These are phyloP conservation scores for Hyaloscypha finlandica DNA, from an alignment of 495 filamentous ascomycete genomes.

Conservation along the genomic window DNA sequence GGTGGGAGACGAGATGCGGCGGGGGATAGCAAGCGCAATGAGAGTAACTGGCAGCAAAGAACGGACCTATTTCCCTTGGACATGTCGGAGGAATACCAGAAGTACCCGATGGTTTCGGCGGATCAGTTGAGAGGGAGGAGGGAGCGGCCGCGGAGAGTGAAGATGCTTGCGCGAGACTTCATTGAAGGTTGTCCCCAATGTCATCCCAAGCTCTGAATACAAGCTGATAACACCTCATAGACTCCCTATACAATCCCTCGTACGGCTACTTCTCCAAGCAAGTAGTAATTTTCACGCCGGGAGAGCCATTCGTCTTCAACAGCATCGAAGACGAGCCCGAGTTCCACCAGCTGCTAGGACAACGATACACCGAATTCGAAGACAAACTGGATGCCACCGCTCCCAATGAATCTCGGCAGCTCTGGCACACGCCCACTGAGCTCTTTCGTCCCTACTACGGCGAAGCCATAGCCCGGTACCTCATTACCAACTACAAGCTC, in stretches of 20 bases:
- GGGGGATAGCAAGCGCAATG: constrained; percentile 33
- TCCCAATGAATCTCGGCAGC: constrained; percentile 75
- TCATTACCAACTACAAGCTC: constrained; percentile 93
- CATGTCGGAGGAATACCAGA: constrained; percentile 73
- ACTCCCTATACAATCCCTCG: constrained; percentile 93
- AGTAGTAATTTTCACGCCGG: constrained; percentile 92
- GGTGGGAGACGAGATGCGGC: constrained; percentile 30
- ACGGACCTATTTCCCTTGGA: constrained; percentile 69
- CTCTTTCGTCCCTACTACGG: constrained; percentile 96
- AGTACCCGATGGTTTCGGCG: constrained; percentile 83
- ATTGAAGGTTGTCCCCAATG: constrained; percentile 72
- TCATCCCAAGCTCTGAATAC: constrained; percentile 4
- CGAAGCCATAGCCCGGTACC: constrained; percentile 91
- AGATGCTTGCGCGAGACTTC: constrained; percentile 97
- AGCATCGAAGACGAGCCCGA: constrained; percentile 75
- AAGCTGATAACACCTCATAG: constrained; percentile 45
- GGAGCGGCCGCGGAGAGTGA: constrained; percentile 82
- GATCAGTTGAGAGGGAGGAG: constrained; percentile 67
- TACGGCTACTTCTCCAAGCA: constrained; percentile 99
- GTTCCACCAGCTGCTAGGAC: constrained; percentile 73
- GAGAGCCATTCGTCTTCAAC: constrained; percentile 91
- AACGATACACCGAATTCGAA: constrained; percentile 87
- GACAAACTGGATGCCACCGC: constrained; percentile 74
- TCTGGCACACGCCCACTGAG: constrained; percentile 99
- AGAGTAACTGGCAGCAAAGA: constrained; percentile 79